Conservation (phyloP, 169 alveolate species). For the Plasmodium gaboni region DNA sequence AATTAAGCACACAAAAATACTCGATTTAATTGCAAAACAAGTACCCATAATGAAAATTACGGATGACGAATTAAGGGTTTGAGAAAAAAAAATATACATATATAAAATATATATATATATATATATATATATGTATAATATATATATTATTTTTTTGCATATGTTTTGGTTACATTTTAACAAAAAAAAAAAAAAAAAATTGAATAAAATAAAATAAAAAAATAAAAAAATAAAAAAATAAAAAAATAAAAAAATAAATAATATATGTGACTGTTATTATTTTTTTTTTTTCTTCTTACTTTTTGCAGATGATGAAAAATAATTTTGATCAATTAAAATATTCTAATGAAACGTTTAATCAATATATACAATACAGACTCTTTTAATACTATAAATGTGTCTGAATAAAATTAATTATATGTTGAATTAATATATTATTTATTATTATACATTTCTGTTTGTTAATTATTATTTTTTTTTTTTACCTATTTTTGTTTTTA, state of each 20-base stretch:
- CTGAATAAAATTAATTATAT: no score
- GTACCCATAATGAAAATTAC: constrained; percentile 70
- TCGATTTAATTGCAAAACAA: constrained; percentile 67
- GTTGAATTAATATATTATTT: no score
- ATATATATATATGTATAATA: not conserved
- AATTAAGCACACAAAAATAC: constrained; percentile 68
- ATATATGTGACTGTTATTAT: not conserved
- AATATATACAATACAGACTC: constrained; percentile 61
- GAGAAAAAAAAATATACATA: not conserved
- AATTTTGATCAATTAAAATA: constrained; percentile 42
- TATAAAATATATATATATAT: not conserved
- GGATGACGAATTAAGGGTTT: constrained; percentile 66
- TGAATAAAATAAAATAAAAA: not conserved
- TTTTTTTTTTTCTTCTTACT: constrained; percentile 2
- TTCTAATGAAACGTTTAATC: constrained; percentile 60
- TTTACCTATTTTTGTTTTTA: no score
- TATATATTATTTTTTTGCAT: not conserved
- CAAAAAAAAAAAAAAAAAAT: no score
- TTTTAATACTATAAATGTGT: not conserved
- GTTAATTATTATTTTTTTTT: not conserved
- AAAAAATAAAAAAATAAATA: not conserved
- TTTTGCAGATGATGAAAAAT: constrained; percentile 23
- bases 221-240: not conserved
- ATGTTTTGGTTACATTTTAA: no score
- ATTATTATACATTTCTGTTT: no score